Percentiles rank a stretch among this genome's conserved stretches.
Conservation (phyloP, 2,329 filamentous ascomycete genomes). For the Kalaharituber pfeilii region DNA sequence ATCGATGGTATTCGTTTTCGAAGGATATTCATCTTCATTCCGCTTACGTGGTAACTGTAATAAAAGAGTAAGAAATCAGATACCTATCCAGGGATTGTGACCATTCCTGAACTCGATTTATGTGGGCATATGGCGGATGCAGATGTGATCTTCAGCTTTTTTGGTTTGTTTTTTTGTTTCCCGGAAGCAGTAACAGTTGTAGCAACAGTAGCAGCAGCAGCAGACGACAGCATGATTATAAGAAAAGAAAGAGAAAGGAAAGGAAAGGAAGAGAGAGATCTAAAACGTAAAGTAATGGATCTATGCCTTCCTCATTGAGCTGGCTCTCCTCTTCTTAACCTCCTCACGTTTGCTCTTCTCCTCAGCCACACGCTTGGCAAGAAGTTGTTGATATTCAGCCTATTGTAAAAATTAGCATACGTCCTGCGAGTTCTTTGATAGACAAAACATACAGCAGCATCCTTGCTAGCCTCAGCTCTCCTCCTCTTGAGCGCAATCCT, state of each 20-base stretch:
- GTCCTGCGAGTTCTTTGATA: background rate
- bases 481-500: conserved; percentile 95
- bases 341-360: conserved; percentile 88
- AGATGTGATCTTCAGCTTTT: no score
- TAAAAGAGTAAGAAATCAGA: no score
- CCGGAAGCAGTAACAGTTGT: background rate
- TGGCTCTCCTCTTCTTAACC: conserved; percentile 89
- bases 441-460: conserved; percentile 69
- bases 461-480: conserved; percentile 91
- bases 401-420: background rate
- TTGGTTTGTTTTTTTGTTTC: background rate
- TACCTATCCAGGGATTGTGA: no score
- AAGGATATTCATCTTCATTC: no score
- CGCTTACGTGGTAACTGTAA: no score
- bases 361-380: conserved; percentile 94
- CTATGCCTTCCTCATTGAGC: conserved; percentile 82
- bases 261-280: background rate
- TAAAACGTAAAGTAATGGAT: conserved; percentile 19
- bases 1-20: no score
- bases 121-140: no score
- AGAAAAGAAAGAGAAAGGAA: background rate
- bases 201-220: background rate
- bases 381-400: conserved; percentile 58
- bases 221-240: conserved; percentile 1
- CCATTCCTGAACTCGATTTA: no score